These are phyloP conservation scores for Puccinellia tenuiflora DNA, from an alignment of 176 grass and related monocot genomes.

Conservation along the genomic window DNA sequence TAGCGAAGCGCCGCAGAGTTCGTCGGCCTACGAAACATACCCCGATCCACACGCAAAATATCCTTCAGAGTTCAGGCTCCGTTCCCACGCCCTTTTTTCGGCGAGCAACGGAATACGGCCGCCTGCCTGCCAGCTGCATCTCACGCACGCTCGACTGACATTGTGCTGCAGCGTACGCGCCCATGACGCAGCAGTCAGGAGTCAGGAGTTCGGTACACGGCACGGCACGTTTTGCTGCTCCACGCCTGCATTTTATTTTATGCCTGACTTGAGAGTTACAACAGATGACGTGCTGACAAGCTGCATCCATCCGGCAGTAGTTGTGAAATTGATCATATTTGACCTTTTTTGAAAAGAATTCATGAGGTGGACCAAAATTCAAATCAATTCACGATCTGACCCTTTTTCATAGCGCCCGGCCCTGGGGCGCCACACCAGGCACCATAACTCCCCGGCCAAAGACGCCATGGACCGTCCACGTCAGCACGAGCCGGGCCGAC, in stretches of 20 bases:
- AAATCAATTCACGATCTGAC: too few species aligned
- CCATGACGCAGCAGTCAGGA: background rate
- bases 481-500: too few species aligned
- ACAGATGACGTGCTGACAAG: background rate
- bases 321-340: too few species aligned
- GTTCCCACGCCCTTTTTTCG: background rate
- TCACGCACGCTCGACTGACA: background rate
- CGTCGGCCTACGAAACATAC: background rate
- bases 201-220: background rate
- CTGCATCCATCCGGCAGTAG: background rate
- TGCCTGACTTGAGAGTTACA: background rate
- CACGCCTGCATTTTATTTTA: background rate
- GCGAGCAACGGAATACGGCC: background rate
- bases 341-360: too few species aligned
- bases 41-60: slow-evolving; percentile 6
- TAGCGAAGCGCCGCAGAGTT: background rate
- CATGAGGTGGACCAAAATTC: too few species aligned
- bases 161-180: background rate
- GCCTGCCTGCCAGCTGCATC: background rate
- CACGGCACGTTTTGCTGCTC: background rate
- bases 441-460: too few species aligned
- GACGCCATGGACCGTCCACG: too few species aligned
- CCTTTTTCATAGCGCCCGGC: too few species aligned
- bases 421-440: too few species aligned
- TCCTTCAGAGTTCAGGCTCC: background rate